Percentiles rank a stretch among this genome's conserved stretches.
Evolutionary conservation across 495 filamentous ascomycete species (phyloP).

Genomic region (Lentithecium fluviatile): DNA sequence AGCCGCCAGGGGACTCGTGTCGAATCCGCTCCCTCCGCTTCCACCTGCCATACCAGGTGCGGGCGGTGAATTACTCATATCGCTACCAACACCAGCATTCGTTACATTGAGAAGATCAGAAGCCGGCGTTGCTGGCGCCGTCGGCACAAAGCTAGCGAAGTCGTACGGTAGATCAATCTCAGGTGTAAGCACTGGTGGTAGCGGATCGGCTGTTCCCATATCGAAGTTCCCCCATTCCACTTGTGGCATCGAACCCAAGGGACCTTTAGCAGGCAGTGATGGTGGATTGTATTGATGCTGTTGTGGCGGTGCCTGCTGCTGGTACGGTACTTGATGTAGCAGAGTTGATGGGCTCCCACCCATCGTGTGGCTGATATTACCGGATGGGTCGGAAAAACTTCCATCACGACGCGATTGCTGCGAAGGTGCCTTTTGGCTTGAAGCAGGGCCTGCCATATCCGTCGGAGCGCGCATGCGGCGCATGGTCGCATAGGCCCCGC

Average conservation of each 20-base stretch:
- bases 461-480: conserved; percentile 44
- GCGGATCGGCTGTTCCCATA: background rate
- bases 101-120: too few relatives aligned
- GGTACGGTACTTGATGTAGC: background rate
- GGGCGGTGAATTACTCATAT: background rate
- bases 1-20: conserved; percentile 22
- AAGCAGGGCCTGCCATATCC: conserved; percentile 27
- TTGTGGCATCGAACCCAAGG: background rate
- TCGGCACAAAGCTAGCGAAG: background rate
- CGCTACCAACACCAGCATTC: too few relatives aligned
- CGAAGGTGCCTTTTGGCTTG: background rate
- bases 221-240: background rate
- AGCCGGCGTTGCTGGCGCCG: background rate
- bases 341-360: background rate
- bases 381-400: too few relatives aligned
- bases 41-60: background rate
- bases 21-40: background rate
- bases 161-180: background rate
- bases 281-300: background rate
- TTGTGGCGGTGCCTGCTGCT: background rate
- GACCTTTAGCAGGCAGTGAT: background rate
- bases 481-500: conserved; percentile 41
- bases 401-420: background rate
- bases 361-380: background rate
- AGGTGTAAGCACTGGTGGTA: background rate